These are phyloP conservation scores for Tricholoma terreum DNA, from an alignment of 768 basidiomycete species.

Conservation along the genomic window DNA sequence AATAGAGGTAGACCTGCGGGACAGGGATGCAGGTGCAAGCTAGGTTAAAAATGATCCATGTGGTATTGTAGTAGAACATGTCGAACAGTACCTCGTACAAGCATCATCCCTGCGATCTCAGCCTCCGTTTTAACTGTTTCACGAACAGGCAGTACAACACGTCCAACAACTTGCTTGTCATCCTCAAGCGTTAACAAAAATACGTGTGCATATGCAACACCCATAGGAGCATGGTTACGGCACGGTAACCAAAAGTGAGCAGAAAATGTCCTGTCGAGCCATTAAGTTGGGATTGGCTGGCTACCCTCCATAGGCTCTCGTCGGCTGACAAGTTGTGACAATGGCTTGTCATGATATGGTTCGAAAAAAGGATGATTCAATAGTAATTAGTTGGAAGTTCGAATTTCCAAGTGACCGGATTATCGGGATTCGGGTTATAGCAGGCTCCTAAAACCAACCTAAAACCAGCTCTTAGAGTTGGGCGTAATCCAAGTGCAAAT, in stretches of 20 bases:
- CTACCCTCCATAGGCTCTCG: background rate
- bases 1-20: constrained; percentile 13
- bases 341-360: no score
- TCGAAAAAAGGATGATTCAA: no score
- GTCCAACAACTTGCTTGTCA: background rate
- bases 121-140: background rate
- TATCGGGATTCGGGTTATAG: no score
- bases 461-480: no score
- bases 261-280: background rate
- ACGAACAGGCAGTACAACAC: background rate
- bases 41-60: no score
- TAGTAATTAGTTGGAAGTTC: no score
- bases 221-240: background rate
- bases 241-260: constrained; percentile 3
- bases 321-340: background rate
- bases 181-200: background rate
- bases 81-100: no score
- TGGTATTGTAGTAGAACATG: no score
- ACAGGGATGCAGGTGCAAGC: no score
- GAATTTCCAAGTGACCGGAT: no score
- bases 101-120: background rate
- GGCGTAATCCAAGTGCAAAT: no score
- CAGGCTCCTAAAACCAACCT: no score
- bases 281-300: background rate
- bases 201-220: background rate